These are phyloP conservation scores for Candida glaebosa DNA, from an alignment of 805 yeast genomes.

Conservation along the genomic window DNA sequence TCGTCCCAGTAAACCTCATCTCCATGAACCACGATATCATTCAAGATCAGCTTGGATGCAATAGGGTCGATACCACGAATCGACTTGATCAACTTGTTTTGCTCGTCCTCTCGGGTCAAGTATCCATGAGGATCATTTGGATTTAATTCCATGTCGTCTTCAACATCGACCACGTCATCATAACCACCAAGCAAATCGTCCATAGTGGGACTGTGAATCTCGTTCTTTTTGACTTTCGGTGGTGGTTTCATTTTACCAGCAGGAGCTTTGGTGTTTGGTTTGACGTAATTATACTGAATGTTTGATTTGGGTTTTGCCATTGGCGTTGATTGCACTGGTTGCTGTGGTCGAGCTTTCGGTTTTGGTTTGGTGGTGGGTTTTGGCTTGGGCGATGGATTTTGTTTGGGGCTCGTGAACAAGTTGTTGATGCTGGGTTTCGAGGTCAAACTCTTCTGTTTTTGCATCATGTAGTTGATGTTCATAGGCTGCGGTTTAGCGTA, in stretches of 20 bases:
- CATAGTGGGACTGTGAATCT: conserved; percentile 22
- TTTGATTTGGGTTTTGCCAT: conserved; percentile 15
- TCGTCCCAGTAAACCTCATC: conserved; percentile 95
- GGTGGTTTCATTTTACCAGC: conserved; percentile 4
- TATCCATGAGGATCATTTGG: conserved; percentile 18
- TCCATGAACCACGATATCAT: conserved; percentile 84
- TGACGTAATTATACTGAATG: conserved; percentile 31
- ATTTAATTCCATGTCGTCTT: conserved; percentile 7
- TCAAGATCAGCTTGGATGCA: conserved; percentile 80
- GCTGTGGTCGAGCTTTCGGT: background rate
- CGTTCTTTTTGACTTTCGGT: conserved; percentile 3
- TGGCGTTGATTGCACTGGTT: background rate
- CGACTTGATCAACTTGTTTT: conserved; percentile 40
- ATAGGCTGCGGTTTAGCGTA: conserved; percentile 40
- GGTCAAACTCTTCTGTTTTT: conserved; percentile 4
- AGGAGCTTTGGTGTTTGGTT: conserved; percentile 8
- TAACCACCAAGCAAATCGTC: conserved; percentile 21
- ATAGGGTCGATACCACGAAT: conserved; percentile 69
- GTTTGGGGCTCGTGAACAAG: background rate
- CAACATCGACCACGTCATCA: conserved; percentile 24
- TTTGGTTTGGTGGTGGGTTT: conserved; percentile 1
- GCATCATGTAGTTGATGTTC: conserved; percentile 32
- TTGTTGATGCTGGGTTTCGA: conserved; percentile 11
- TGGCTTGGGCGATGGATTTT: conserved; percentile 6
- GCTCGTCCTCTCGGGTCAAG: conserved; percentile 22